Base-by-base conservation (phyloP, 345 rosid species). In the Gynandropsis gynandra region DNA sequence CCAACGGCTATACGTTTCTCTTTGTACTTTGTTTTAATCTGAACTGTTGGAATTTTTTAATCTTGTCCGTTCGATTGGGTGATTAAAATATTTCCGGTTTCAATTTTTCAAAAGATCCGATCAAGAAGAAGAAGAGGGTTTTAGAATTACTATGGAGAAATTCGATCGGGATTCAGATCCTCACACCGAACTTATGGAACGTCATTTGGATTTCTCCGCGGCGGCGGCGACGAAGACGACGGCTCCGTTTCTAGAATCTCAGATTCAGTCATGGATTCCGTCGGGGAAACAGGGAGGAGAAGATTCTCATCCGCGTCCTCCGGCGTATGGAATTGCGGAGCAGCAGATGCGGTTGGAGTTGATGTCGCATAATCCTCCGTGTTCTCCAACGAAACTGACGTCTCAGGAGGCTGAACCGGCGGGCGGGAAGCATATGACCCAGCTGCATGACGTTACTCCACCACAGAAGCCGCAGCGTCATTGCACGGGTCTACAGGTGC, bases 191-290 rank as follows among this genome's bases (percentile, higher is more conserved):
- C 65, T 68, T 47, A 31, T 72, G 42, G 77, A 76, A 47, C 75
- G 76, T 47, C 82, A 76, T 56, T 68, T 74, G 58, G 87, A 80
- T 78, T 72, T 74, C 72, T 70, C 67, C 3, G 47, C 56, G 32
- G 50, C 76, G 16, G 36, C 49, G 37, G 50, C 46, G 31, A 35
- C 59, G 9, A 40, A 54, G 52, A 66, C 29, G 29, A 5, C 57
- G 47, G 77, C 61, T 58, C 42, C 79, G 42, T 16, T 29, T 27
- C 21, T 42, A 27, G 50, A 58, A 54, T 55, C 0, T 53, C 36
- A 35, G 46, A 65, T 55, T 12, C 64, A 35, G 42, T 56, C 57
- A 32, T 15, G 46, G 15, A 49, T 65, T 10, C 17, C 47, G 35
- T 35, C 4, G 21, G 59, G 20, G 34, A 8, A 67, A 47, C 70